A percentile compares a stretch with the other conserved stretches of the same genome.
Conservation (phyloP, 495 filamentous ascomycete genomes). For the Neurospora discreta region DNA sequence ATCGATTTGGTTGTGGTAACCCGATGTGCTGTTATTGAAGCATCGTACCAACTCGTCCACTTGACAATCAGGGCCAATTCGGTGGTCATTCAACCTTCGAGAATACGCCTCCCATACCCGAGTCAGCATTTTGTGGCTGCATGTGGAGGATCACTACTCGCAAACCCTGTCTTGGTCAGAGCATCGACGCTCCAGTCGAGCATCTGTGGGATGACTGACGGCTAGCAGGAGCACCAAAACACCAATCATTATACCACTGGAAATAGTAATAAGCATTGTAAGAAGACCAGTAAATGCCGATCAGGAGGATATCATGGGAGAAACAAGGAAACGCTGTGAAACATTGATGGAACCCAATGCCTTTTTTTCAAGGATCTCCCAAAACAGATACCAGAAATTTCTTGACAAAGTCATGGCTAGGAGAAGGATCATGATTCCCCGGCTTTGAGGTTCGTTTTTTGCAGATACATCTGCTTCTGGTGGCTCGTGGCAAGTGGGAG, state of each 20-base stretch:
- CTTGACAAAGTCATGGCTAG: neutral
- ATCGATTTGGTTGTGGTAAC: neutral
- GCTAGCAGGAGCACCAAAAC: neutral
- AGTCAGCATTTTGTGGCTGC: neutral
- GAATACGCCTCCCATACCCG: neutral
- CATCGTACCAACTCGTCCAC: neutral
- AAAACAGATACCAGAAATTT: constrained; percentile 1
- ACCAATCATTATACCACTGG: neutral
- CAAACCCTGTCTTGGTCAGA: neutral
- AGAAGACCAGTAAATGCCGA: neutral
- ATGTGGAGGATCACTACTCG: neutral
- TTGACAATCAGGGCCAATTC: neutral
- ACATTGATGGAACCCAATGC: neutral
- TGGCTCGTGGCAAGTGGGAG: neutral
- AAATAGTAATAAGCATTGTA: neutral
- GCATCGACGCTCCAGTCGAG: neutral
- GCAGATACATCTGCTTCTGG: neutral
- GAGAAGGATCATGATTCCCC: neutral
- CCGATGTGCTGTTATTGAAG: neutral
- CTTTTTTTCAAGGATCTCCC: neutral
- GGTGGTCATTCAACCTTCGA: neutral
- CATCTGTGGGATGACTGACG: neutral
- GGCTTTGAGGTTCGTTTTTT: neutral
- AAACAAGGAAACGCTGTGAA: constrained; percentile 4
- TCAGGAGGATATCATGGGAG: neutral